phyloP scores from a whole-genome alignment of 805 yeast species.

The Candida coleopterorum region DNA sequence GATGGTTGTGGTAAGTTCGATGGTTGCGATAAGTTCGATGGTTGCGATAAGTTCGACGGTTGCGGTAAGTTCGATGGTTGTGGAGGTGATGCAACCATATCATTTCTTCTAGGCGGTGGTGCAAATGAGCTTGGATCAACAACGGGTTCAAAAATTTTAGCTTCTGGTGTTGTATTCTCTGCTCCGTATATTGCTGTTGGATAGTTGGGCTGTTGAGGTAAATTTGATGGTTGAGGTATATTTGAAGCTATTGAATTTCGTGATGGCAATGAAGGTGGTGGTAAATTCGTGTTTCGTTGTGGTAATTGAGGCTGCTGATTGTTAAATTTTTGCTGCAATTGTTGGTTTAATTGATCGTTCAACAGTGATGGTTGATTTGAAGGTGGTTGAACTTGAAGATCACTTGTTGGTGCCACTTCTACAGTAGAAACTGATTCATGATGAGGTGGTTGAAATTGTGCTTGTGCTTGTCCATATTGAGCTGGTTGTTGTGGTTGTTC shows the following conservation, averaged over 20 bases:
- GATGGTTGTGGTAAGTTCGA: background rate
- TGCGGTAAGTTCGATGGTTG: slow-evolving; percentile 12
- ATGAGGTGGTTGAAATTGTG: slow-evolving; percentile 8
- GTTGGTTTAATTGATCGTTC: slow-evolving; percentile 6
- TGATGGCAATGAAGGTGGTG: slow-evolving; percentile 5
- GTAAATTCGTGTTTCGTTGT: slow-evolving; percentile 1
- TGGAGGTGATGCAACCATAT: slow-evolving; percentile 10
- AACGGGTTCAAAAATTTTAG: slow-evolving; percentile 18
- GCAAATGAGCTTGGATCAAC: slow-evolving; percentile 36
- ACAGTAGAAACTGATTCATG: too few relatives aligned
- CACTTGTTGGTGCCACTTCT: slow-evolving; percentile 6
- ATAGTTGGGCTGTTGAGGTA: background rate
- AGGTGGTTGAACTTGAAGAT: slow-evolving; percentile 3
- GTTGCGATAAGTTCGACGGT: background rate
- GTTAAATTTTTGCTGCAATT: slow-evolving; percentile 2
- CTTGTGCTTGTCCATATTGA: slow-evolving; percentile 5
- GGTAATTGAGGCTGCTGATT: slow-evolving; percentile 3
- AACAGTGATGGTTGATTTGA: slow-evolving; percentile 2
- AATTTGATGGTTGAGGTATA: background rate
- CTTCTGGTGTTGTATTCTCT: slow-evolving; percentile 3
- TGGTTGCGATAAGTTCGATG: slow-evolving; percentile 11
- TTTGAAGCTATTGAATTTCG: slow-evolving; percentile 2
- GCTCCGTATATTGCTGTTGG: slow-evolving; percentile 9
- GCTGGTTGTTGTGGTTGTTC: slow-evolving; percentile 4
- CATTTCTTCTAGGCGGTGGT: slow-evolving; percentile 30